Conservation (phyloP, 2,329 filamentous ascomycete species). For the Colletotrichum orbiculare region DNA sequence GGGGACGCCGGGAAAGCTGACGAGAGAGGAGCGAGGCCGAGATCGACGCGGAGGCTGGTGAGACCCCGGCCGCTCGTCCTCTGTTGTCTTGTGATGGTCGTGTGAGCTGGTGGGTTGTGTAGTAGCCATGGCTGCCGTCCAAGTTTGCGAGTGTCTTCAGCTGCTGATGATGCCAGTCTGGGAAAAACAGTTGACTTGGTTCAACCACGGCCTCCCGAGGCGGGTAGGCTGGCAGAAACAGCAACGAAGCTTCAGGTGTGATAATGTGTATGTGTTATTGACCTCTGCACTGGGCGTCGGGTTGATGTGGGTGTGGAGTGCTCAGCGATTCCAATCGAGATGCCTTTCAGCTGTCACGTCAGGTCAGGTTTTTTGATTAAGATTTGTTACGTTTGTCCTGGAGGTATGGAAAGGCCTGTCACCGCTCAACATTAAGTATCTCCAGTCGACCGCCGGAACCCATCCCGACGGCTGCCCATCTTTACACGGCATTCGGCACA, state of each 20-base stretch:
- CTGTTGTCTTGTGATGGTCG: neutral
- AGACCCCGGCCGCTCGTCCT: neutral
- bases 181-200: neutral
- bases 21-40: conserved; percentile 14
- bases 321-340: neutral
- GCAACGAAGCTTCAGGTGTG: neutral
- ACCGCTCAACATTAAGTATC: neutral
- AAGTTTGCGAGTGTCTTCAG: neutral
- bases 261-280: neutral
- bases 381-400: neutral
- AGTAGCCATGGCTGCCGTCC: conserved; percentile 7
- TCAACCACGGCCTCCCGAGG: neutral
- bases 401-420: neutral
- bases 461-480: neutral
- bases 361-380: neutral
- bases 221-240: neutral
- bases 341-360: neutral
- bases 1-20: conserved; percentile 19
- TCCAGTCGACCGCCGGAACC: neutral
- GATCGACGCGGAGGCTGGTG: neutral
- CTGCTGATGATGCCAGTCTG: neutral
- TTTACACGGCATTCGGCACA: conserved; percentile 1
- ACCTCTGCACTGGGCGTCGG: neutral
- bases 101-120: neutral
- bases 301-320: too few relatives aligned